Conservation (phyloP, 345 rosid genomes). For the Eucalyptus tenuipes region DNA sequence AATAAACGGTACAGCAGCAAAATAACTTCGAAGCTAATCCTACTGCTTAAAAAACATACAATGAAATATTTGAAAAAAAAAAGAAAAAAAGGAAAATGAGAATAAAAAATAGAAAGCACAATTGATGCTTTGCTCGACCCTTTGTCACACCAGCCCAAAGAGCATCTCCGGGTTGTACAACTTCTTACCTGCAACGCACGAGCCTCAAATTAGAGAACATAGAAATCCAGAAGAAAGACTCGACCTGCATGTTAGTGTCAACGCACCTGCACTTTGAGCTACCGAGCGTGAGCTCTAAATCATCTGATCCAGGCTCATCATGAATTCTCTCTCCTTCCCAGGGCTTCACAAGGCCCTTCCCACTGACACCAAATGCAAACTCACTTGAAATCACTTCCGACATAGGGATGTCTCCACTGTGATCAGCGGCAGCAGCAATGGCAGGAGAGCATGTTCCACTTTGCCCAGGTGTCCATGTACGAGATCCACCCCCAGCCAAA, state of each 20-base stretch:
- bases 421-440: constrained; percentile 58
- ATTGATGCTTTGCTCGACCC: not conserved
- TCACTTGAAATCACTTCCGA: constrained; percentile 60
- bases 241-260: not conserved
- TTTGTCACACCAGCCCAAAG: not conserved
- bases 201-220: not conserved
- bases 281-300: constrained; percentile 97
- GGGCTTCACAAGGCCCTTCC: constrained; percentile 71
- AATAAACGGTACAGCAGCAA: not conserved
- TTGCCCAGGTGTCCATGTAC: constrained; percentile 92
- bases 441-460: constrained; percentile 97
- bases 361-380: constrained; percentile 76
- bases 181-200: not conserved
- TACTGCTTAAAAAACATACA: not conserved
- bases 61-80: not conserved
- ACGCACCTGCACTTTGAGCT: constrained; percentile 5
- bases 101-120: not conserved
- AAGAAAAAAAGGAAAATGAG: not conserved
- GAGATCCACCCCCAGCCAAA: constrained; percentile 56
- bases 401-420: constrained; percentile 77
- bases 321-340: constrained; percentile 99
- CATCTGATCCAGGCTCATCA: constrained; percentile 88
- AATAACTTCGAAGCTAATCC: not conserved
- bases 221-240: not conserved
- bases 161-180: not conserved